Percentiles rank a stretch among this genome's conserved stretches.
Conservation (phyloP, 108 stramenopile genomes). For the Bacterosira constricta region DNA sequence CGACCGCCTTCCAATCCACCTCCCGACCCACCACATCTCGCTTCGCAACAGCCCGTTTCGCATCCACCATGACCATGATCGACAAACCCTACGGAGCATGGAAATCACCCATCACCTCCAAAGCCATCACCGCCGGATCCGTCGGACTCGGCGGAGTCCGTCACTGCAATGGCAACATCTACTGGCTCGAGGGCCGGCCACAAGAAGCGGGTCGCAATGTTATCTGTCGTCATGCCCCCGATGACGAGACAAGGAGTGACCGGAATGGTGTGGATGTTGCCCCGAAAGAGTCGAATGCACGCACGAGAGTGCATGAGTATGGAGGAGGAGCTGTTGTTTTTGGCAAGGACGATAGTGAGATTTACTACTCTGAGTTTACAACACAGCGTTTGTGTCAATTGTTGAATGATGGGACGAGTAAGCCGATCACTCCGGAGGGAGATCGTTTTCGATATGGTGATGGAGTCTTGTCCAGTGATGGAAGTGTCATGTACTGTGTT, state of each 20-base stretch:
- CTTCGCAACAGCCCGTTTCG: neutral
- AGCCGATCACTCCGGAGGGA: conserved; percentile 33
- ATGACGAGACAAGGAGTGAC: conserved; percentile 6
- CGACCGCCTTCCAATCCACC: neutral
- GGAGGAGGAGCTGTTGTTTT: conserved; percentile 71
- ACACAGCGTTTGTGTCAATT: conserved; percentile 51
- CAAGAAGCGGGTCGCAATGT: conserved; percentile 72
- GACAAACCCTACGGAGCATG: conserved; percentile 70
- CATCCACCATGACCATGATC: neutral
- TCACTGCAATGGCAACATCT: conserved; percentile 29
- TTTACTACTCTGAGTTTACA: conserved; percentile 67
- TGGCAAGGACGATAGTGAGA: conserved; percentile 19
- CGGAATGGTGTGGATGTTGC: conserved; percentile 51
- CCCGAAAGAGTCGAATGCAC: conserved; percentile 58
- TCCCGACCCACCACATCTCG: neutral
- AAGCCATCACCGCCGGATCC: conserved; percentile 61
- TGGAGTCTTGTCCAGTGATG: conserved; percentile 30
- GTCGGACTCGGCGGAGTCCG: conserved; percentile 48
- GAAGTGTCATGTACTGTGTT: conserved; percentile 34
- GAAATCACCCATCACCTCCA: conserved; percentile 67
- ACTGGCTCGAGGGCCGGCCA: conserved; percentile 69
- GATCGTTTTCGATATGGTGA: conserved; percentile 69
- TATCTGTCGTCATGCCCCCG: conserved; percentile 36
- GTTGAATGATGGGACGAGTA: conserved; percentile 13
- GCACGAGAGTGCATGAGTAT: conserved; percentile 81